A percentile compares a stretch with the other conserved stretches of the same genome.
Evolutionary conservation across 352 stramenopile species (phyloP).

Genomic region (Globisporangium irregulare): DNA sequence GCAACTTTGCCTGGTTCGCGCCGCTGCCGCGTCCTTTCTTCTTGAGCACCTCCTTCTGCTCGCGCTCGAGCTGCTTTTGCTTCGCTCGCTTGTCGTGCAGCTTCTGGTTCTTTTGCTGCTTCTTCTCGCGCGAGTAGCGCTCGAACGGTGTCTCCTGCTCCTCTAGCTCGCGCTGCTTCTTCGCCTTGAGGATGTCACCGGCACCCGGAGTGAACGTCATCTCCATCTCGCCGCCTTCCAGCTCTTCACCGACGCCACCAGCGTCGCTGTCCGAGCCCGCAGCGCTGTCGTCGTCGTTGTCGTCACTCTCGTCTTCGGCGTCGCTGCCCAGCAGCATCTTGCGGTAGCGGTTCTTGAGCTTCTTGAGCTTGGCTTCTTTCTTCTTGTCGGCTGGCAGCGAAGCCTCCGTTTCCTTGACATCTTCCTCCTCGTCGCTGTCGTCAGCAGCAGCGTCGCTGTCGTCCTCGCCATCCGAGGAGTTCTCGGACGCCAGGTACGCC

Average conservation of each 20-base stretch:
- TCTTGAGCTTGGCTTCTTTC: constrained; percentile 68
- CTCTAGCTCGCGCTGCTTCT: constrained; percentile 73
- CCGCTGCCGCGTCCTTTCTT: constrained; percentile 40
- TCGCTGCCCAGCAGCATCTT: constrained; percentile 77
- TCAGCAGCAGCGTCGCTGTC: constrained; percentile 35
- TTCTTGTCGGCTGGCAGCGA: constrained; percentile 33
- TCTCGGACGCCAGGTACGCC: constrained; percentile 91
- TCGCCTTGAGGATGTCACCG: constrained; percentile 63
- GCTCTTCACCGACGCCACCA: constrained; percentile 11
- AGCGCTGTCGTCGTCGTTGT: constrained; percentile 23
- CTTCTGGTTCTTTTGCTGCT: constrained; percentile 84
- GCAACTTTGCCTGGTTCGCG: constrained; percentile 42
- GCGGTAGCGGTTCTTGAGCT: constrained; percentile 78
- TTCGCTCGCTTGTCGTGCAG: constrained; percentile 67
- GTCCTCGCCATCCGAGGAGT: constrained; percentile 53
- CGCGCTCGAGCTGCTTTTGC: constrained; percentile 59
- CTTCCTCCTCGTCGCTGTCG: constrained; percentile 39
- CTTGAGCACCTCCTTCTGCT: constrained; percentile 68
- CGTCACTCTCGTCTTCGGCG: constrained; percentile 55
- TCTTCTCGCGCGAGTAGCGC: constrained; percentile 82
- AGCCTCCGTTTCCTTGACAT: constrained; percentile 22
- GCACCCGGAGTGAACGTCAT: constrained; percentile 79
- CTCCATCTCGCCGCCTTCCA: constrained; percentile 67
- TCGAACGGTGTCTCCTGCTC: constrained; percentile 84
- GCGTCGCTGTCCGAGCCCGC: constrained; percentile 19